Base-by-base conservation (phyloP, 495 filamentous ascomycete genomes). In the Podospora australis region DNA sequence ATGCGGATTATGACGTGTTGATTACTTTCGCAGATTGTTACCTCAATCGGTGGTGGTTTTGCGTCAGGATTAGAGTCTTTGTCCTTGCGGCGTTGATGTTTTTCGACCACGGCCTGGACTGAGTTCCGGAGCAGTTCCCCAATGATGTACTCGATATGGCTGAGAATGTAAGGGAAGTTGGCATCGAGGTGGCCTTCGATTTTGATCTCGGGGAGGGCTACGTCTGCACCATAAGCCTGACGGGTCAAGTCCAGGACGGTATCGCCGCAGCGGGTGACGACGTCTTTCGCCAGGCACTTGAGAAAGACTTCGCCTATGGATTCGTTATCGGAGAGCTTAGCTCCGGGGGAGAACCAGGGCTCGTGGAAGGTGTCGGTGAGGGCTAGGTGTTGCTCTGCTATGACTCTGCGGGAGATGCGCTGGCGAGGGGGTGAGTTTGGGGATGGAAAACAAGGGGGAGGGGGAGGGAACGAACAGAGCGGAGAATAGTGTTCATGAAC, bases 1-100 rank as follows among this genome's bases (percentile, higher is more conserved):
- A 97, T 85, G 25, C 92, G 81, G 69, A 99, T 87, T 57, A 96
- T 96, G 54, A 97, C 90, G 72, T 99, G 90, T 62, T 97, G 90
- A 2, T 81, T 78, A 3, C 90, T 87, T 67, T 99, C 90, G 69
- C 91, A 97, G 47, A 99, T 84, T 13, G 94, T 83, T 21, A 99
- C 87, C 52, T 95, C 83, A 56, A 99, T 92, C 3, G 90, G 88
- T 1, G 89, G 87, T 6, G 85, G 83, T 0, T 64, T 39, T 8
- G 64, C 60, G 20, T 67, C 57, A 30, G 40, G 47, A n/a, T n/a
- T n/a, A n/a, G n/a, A n/a, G 45, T 49, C 41, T 7, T 56, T 39
- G 44, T 57, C 48, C 5, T 47, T 45, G 6, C 38, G 41, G 1
- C 54, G 56, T 14, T 60, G 57, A 46, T 71, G 67, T 56, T 79